Evolutionary conservation across 306 rosid species (phyloP).

Genomic region (Elaeagnus macrophylla): DNA sequence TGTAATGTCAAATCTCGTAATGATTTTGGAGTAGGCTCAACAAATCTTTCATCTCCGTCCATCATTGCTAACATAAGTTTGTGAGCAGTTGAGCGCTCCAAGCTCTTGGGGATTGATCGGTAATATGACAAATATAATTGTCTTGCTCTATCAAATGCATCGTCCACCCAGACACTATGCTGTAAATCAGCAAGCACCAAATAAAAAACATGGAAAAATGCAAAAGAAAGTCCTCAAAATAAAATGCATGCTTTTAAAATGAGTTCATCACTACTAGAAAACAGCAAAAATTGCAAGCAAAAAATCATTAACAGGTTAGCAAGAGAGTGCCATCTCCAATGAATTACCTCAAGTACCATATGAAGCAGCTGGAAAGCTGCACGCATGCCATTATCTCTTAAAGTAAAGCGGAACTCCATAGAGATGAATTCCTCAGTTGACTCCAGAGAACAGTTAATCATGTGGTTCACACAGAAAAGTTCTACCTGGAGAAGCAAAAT

Average conservation of each 20-base stretch:
- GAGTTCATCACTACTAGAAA: background rate
- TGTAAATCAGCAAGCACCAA: constrained; percentile 37
- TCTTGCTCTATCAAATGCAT: constrained; percentile 93
- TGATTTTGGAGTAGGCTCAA: constrained; percentile 87
- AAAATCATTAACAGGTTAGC: background rate
- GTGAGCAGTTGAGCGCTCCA: constrained; percentile 99
- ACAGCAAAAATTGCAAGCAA: background rate
- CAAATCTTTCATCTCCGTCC: constrained; percentile 91
- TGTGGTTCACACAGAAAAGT: constrained; percentile 94
- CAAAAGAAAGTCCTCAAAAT: background rate
- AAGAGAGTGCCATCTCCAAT: background rate
- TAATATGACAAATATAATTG: constrained; percentile 88
- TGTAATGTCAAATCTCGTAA: constrained; percentile 77
- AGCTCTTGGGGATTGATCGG: constrained; percentile 95
- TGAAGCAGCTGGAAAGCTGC: constrained; percentile 99
- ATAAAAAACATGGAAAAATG: background rate
- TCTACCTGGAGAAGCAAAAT: constrained; percentile 56
- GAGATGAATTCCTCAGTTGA: constrained; percentile 95
- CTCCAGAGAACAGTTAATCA: constrained; percentile 93
- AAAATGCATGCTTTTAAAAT: background rate
- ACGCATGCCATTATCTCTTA: constrained; percentile 92
- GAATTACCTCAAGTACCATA: constrained; percentile 90
- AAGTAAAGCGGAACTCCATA: constrained; percentile 97
- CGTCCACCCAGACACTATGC: constrained; percentile 98
- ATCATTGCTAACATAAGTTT: constrained; percentile 97